Evolutionary conservation across 1,139 yeast genomes (phyloP), one percentile per base, ranked within the genome.

Genomic region (Candida labiduridarum): DNA sequence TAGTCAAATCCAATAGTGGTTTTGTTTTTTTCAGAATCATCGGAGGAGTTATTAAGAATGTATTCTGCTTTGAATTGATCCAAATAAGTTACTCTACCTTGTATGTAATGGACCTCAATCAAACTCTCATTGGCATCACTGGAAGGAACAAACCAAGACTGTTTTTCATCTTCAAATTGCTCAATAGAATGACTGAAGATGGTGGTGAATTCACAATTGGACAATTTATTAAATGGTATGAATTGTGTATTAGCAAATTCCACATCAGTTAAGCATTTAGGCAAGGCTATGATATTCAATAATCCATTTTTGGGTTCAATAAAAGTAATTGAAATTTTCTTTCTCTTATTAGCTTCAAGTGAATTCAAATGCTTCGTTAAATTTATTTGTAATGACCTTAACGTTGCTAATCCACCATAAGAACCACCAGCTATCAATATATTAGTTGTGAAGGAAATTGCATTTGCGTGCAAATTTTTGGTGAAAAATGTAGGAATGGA

Each of bases 251-350:
- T 61, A 7, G 84, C 82, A 63, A 79, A 80, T 16, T 74, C 71
- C 0, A 65, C 57, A 57, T 79, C 80, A 19, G 80, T 70, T 12
- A 80, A 67, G 4, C 82, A 71, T 48, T 72, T 64, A 4, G 85
- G 84, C 30, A 80, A 74, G 1, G 83, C 85, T 52, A 80, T 63
- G 7, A 80, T 67, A 54, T 81, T 81, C 49, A 81, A 65, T 45
- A 80, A 69, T 2, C 85, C 85, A 2, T 76, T 72, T 49, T 79
- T 66, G 15, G 85, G 84, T 52, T 81, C 85, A 0, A 81, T 62
- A 41, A 81, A 50, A 0, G 77, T 72, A 16, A 80, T 65, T 14
- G 77, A 70, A 1, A 75, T 57, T 40, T 58, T 61, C 44, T 42
- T 44, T 12, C 41, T 27, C 14, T 39, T 31, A 25, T 12, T 30